Evolutionary conservation across 2,329 filamentous ascomycete species (phyloP).

Genomic region (Hymenoscyphus fructigenus): DNA sequence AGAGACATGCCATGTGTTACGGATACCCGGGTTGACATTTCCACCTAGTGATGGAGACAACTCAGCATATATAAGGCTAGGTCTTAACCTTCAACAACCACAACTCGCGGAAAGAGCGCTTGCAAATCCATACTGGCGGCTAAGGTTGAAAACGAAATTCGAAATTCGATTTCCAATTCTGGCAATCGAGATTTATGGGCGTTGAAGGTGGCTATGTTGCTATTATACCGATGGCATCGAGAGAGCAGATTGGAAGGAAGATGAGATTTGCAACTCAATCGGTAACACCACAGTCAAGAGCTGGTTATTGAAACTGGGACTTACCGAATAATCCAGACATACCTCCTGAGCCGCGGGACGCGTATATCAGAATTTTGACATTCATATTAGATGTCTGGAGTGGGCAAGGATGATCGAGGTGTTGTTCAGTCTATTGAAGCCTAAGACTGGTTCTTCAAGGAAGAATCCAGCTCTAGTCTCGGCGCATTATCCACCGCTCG

Average conservation of each 20-base stretch:
- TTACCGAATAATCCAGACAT: neutral
- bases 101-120: neutral
- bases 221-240: no score
- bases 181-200: neutral
- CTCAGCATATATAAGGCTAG: neutral
- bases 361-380: neutral
- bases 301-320: neutral
- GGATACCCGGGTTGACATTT: no score
- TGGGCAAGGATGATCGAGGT: constrained; percentile 3
- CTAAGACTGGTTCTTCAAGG: neutral
- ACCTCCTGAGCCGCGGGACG: neutral
- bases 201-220: neutral
- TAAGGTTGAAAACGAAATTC: no score
- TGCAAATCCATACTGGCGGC: neutral
- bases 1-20: neutral
- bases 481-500: neutral
- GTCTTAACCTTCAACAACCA: neutral
- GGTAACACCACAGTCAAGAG: neutral
- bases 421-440: neutral
- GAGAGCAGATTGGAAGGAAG: neutral
- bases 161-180: no score
- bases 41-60: neutral
- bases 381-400: neutral
- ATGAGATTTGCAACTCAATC: neutral
- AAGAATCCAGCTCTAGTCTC: neutral